Conservation (phyloP, 768 basidiomycete species). For the Hortiboletus campestris region DNA sequence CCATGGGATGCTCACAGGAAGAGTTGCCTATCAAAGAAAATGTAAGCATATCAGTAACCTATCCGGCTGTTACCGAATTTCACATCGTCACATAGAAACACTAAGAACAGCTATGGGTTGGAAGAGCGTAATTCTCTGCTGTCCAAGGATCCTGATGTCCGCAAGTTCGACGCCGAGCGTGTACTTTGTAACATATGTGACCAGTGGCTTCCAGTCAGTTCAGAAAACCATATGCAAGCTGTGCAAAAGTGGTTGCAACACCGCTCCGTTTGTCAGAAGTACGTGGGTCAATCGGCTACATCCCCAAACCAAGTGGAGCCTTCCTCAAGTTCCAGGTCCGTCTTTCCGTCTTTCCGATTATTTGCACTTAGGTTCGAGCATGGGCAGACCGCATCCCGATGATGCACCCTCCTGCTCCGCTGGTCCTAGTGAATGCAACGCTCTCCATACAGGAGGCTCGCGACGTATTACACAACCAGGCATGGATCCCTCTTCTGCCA, state of each 20-base stretch:
- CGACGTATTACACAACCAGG: slow-evolving; percentile 8
- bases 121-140: slow-evolving; percentile 61
- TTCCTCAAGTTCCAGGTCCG: slow-evolving; percentile 25
- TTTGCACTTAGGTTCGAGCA: neutral
- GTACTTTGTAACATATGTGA: slow-evolving; percentile 70
- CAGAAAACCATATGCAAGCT: slow-evolving; percentile 59
- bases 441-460: slow-evolving; percentile 28
- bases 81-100: slow-evolving; percentile 22
- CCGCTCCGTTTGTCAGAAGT: slow-evolving; percentile 52
- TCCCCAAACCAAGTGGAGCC: slow-evolving; percentile 18
- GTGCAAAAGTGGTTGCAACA: slow-evolving; percentile 68
- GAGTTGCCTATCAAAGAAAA: slow-evolving; percentile 77
- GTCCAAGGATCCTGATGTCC: slow-evolving; percentile 64
- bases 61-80: slow-evolving; percentile 7
- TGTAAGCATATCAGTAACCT: slow-evolving; percentile 41
- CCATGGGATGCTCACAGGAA: slow-evolving; percentile 87
- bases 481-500: slow-evolving; percentile 1
- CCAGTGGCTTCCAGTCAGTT: slow-evolving; percentile 58
- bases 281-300: slow-evolving; percentile 6
- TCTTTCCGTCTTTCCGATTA: slow-evolving; percentile 3
- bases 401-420: slow-evolving; percentile 31
- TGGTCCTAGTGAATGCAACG: slow-evolving; percentile 23
- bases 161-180: slow-evolving; percentile 73
- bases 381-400: slow-evolving; percentile 12
- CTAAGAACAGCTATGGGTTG: slow-evolving; percentile 55